A percentile compares a stretch with the other conserved stretches of the same genome.
These are phyloP conservation scores for Magnusiomyces paraingens DNA, from an alignment of 1,139 yeast species.

Conservation along the genomic window DNA sequence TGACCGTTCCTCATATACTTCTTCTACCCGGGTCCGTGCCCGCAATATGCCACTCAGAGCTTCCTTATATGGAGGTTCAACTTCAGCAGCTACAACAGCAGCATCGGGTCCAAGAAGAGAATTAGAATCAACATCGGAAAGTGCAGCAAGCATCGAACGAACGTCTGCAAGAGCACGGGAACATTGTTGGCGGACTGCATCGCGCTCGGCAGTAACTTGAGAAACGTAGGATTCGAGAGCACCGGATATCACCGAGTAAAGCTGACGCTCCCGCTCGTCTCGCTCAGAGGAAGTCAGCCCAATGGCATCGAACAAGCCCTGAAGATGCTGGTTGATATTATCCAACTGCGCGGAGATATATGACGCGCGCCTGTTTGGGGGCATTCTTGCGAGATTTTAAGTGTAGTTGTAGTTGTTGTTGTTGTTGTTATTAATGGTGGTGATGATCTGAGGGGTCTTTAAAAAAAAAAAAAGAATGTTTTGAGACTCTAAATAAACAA, in stretches of 20 bases:
- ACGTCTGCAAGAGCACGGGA: constrained; percentile 22
- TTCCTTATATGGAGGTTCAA: constrained; percentile 9
- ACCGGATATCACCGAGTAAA: constrained; percentile 28
- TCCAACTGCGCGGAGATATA: constrained; percentile 29
- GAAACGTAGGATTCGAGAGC: constrained; percentile 30
- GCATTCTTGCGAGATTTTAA: background rate
- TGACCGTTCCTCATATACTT: constrained; percentile 11
- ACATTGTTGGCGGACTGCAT: constrained; percentile 25
- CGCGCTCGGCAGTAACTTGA: constrained; percentile 28
- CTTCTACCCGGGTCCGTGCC: constrained; percentile 7
- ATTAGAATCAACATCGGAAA: constrained; percentile 25
- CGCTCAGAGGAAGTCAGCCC: constrained; percentile 29
- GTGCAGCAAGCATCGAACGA: constrained; percentile 25
- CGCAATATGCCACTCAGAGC: constrained; percentile 1
- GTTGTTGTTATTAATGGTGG: too few species aligned
- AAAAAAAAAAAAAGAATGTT: too few species aligned
- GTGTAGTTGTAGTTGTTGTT: too few species aligned
- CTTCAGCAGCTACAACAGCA: background rate
- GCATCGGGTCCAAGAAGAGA: constrained; percentile 13
- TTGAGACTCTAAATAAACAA: too few species aligned
- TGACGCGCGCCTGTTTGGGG: constrained; percentile 23
- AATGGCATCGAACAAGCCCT: constrained; percentile 31
- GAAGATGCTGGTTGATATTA: constrained; percentile 27
- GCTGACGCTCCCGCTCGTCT: constrained; percentile 27
- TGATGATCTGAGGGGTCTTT: too few species aligned